These are phyloP conservation scores for Fusarium concolor DNA, from an alignment of 2,329 filamentous ascomycete species.

Conservation along the genomic window DNA sequence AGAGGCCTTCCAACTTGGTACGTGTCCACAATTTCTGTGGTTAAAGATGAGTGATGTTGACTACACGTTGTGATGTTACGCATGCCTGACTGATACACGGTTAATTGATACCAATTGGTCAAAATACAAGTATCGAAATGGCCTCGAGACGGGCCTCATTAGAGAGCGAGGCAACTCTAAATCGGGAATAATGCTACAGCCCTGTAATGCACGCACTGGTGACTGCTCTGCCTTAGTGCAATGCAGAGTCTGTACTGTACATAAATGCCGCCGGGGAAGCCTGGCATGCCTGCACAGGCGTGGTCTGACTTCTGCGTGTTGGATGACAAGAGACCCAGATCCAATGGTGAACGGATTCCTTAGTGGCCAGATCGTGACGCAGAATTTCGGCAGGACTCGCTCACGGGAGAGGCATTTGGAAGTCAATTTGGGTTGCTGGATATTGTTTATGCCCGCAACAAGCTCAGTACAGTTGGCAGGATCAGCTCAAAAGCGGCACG, in stretches of 20 bases:
- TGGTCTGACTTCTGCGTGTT: slow-evolving; percentile 42
- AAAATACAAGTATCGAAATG: background rate
- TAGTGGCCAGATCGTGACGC: slow-evolving; percentile 46
- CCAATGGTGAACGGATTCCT: slow-evolving; percentile 18
- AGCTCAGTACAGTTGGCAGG: slow-evolving; percentile 10
- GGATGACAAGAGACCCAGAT: slow-evolving; percentile 31
- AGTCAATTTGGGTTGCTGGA: background rate
- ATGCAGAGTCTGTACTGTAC: slow-evolving; percentile 13
- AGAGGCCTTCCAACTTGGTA: slow-evolving; percentile 5
- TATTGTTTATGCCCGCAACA: background rate
- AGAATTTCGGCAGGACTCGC: slow-evolving; percentile 33
- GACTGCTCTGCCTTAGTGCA: background rate
- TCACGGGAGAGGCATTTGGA: slow-evolving; percentile 11
- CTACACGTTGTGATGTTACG: slow-evolving; percentile 1
- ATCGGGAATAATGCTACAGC: slow-evolving; percentile 10
- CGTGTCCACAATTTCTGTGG: slow-evolving; percentile 1
- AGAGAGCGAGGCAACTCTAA: slow-evolving; percentile 2
- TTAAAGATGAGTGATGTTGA: slow-evolving; percentile 3
- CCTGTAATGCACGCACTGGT: slow-evolving; percentile 27
- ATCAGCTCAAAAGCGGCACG: slow-evolving; percentile 25
- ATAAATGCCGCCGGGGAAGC: slow-evolving; percentile 32
- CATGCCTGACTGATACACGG: background rate
- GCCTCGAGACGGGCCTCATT: slow-evolving; percentile 7
- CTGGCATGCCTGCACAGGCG: slow-evolving; percentile 33
- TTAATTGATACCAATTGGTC: slow-evolving; percentile 19